Base-by-base conservation (phyloP, 371 early-diverging fungal species). In the Mortierella sp. region DNA sequence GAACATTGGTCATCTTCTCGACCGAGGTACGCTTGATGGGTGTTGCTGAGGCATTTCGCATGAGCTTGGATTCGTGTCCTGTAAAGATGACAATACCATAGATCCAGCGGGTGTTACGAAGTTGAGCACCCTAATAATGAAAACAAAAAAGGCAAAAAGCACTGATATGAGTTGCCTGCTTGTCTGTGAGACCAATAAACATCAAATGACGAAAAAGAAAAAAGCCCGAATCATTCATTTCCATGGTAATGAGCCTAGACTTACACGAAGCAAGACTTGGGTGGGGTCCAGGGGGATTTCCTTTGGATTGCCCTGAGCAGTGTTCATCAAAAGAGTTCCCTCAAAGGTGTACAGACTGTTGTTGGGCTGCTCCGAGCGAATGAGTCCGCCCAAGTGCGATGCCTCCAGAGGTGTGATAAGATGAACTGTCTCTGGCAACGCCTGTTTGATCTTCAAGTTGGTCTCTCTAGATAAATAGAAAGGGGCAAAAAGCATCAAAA, bases 401-500 rank as follows among this genome's bases (percentile, higher is more conserved):
- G 91, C 87, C n/a, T 91, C 91, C 0, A 87, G 78, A 3, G 95
- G 92, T 43, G 91, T 90, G 40, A 94, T 73, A 22, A 94, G 65
- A 19, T 78, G 76, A 1, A 93, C 88, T 4, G 97, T 96, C 77
- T 95, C 94, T 1, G 91, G 86, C 14, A 92, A 77, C 0, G 94
- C 96, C 84, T 97, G 97, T 80, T 96, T 96, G 70, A 96, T 93
- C 79, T 98, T 98, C 63, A 98, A 85, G 86, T 98, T 98, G 48
- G 95, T 96, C 87, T 99, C 99, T 71, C 94, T 93, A 78, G 22
- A 52, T 9, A n/a, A 61, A 34, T 16, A 37, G 1, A 14, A 63
- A 37, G 39, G 40, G 26, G 22, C 40, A 24, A 19, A n/a, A 29
- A 14, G 34, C n/a, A n/a, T n/a, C n/a, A 76, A n/a, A 41, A 19